Evolutionary conservation across 129 eudicot genomes (phyloP).

Genomic region (Ambrosia trifida): DNA sequence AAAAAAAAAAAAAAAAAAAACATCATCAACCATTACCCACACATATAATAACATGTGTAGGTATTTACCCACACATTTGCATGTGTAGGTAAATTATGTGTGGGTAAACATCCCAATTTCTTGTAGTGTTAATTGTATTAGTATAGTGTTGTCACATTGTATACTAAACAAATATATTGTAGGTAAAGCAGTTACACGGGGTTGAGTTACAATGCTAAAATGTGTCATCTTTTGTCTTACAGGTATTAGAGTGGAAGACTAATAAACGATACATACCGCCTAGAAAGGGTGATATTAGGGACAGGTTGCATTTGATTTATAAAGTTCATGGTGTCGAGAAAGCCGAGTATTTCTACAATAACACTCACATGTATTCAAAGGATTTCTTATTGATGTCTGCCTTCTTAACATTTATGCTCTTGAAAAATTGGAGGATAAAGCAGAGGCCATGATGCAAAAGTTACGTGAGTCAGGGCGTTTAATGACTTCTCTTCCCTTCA

Average conservation of each 20-base stretch:
- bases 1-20: too few species aligned
- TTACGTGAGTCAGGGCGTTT: slow-evolving; percentile 32
- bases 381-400: slow-evolving; percentile 35
- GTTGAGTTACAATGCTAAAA: not conserved
- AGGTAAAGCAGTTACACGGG: not conserved
- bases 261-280: slow-evolving; percentile 42
- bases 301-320: slow-evolving; percentile 38
- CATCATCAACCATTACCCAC: too few species aligned
- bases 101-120: too few species aligned
- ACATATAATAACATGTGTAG: too few species aligned
- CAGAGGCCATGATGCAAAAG: slow-evolving; percentile 48
- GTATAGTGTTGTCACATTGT: not conserved
- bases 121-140: not conserved
- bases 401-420: slow-evolving; percentile 51
- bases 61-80: too few species aligned
- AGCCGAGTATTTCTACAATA: slow-evolving; percentile 51
- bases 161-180: not conserved
- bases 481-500: slow-evolving; percentile 32
- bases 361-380: slow-evolving; percentile 38
- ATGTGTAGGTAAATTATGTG: too few species aligned
- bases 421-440: slow-evolving; percentile 48
- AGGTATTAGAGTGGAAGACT: slow-evolving; percentile 76
- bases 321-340: slow-evolving; percentile 49
- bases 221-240: not conserved
- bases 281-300: slow-evolving; percentile 30